Base-by-base conservation (phyloP, 495 filamentous ascomycete genomes). In the Staphylotrichum longicolle region DNA sequence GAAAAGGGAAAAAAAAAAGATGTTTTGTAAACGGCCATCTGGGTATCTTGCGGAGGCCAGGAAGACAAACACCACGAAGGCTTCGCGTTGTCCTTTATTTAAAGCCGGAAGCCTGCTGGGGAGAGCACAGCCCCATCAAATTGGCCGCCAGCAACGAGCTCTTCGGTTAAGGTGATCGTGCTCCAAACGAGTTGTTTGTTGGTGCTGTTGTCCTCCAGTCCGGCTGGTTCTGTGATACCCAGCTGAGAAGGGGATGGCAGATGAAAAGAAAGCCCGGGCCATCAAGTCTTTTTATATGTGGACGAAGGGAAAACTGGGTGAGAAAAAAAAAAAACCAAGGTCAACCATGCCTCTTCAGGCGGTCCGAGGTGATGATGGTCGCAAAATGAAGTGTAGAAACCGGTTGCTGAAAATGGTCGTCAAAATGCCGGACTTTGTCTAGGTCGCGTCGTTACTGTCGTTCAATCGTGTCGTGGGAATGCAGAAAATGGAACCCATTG, bases 201-300 rank as follows among this genome's bases (percentile, higher is more conserved):
- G 51, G 30, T 40, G 30, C 32, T 20, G 15, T 8, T 14, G 15
- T 14, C 41, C 27, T 50, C 51, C 34, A 9, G 42, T 57, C 60
- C 11, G 40, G 60, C 61, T 69, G 70, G 70, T 73, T 56, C 70
- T 73, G 70, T 73, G 55, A 57, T 66, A 64, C 70, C 70, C 70
- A 70, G 64, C 62, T 33, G 10, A 39, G 35, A 41, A 51, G 40
- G n/a, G 34, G 49, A 27, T 27, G 20, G 20, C 20, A 27, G 32
- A 15, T 34, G 7, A 7, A 61, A 62, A 48, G 60, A 52, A 35
- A 62, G 47, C 37, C 54, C 46, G 39, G 47, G 41, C 46, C 15
- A 8, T 44, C 54, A 39, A 50, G 47, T 57, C 54, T 62, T 62
- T 57, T 39, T 57, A 54, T 35, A 35, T n/a, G 42, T 5, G 20